Evolutionary conservation across 2,329 filamentous ascomycete species (phyloP).

Genomic region (Parascedosporium putredinis): DNA sequence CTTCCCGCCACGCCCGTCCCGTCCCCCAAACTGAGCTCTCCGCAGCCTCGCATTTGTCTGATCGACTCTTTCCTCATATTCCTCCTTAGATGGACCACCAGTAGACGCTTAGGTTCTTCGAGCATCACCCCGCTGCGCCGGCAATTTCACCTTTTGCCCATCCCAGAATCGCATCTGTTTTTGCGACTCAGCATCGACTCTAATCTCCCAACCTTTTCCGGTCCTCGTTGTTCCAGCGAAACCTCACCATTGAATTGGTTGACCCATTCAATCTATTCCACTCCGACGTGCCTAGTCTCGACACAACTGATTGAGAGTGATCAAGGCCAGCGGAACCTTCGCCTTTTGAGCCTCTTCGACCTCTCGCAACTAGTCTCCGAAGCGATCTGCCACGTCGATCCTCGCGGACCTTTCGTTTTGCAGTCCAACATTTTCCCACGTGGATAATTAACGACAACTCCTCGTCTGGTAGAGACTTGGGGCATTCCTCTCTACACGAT

Average conservation of each 20-base stretch:
- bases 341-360: not conserved
- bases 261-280: not conserved
- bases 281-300: not conserved
- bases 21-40: constrained; percentile 1
- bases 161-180: no score
- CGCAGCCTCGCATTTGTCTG: constrained; percentile 5
- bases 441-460: no score
- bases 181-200: not conserved
- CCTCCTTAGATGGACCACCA: not conserved
- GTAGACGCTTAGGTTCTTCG: not conserved
- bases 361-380: not conserved
- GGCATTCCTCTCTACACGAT: not conserved
- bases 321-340: not conserved
- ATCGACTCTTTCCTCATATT: not conserved
- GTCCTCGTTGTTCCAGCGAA: not conserved
- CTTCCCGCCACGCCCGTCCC: not conserved
- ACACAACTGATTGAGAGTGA: not conserved
- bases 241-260: constrained; percentile 2
- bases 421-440: not conserved
- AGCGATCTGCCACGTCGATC: not conserved
- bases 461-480: not conserved
- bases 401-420: not conserved
- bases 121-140: not conserved
- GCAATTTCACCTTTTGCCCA: no score
- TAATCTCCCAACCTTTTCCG: not conserved